Evolutionary conservation across 106 monocot genomes (phyloP), one percentile per base, ranked within the genome.

Genomic region (Dendrobium nobile): DNA sequence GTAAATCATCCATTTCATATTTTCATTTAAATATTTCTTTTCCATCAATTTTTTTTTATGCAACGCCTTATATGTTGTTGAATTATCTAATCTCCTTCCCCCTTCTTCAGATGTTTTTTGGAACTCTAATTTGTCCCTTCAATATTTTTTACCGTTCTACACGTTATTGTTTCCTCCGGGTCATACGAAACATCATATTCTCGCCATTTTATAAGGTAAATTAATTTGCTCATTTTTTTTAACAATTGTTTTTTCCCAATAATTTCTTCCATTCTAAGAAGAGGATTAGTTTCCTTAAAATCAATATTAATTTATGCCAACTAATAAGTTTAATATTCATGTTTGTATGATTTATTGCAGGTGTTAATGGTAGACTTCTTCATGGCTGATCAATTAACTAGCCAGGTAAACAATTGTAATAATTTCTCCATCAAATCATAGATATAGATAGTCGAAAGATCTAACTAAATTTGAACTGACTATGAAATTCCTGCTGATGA

Each of bases 321-420:
- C 13, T 2, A 51, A 13, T 13, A 51, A 51, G 51, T 51, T 13
- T 15, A 51, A 51, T 65, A 65, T 20, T 22, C 13, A 41, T 44
- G 20, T 37, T 75, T 75, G 27, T 67, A 15, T 47, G 44, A 20
- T 58, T 74, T 28, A 28, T 75, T 48, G 48, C 19, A 98, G 97
- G 98, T 98, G 33, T 41, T 91, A 73, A 90, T 95, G 90, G 95
- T 82, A 18, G 99, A 99, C 77, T 99, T 99, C 87, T 95, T 99
- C 93, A 99, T 99, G 99, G 99, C 99, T 17, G 95, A 95, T 77
- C 95, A 99, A 77, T 83, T 99, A 78, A 99, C 93, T 17, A 99
- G 95, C 74, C 95, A 95, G 98, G 95, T 99, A 28, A 87, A 15
- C 28, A 40, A 28, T 33, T 70, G 67, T n/a, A n/a, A n/a, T n/a